These are phyloP conservation scores for Podospora fimiseda DNA, from an alignment of 495 filamentous ascomycete species.

Conservation along the genomic window DNA sequence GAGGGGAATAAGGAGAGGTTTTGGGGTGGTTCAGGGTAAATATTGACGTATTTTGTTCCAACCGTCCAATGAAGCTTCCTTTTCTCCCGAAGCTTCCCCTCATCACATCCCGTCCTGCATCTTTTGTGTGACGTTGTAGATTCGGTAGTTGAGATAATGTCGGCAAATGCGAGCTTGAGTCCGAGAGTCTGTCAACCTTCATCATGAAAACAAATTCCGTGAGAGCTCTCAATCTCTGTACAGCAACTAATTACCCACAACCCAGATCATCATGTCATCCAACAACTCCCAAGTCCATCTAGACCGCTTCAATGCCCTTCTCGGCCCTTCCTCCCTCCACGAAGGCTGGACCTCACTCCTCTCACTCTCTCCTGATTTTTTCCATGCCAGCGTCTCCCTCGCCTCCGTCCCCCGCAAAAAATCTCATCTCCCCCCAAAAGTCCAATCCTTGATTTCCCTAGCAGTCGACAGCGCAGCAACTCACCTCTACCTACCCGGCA, in stretches of 20 bases:
- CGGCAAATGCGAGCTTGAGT: no score
- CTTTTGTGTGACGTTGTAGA: no score
- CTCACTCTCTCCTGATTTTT: slow-evolving; percentile 26
- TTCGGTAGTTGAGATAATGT: not conserved
- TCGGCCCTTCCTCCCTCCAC: slow-evolving; percentile 20
- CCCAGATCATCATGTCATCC: slow-evolving; percentile 6
- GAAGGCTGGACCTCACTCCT: slow-evolving; percentile 27
- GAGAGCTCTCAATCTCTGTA: no score
- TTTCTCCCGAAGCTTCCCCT: no score
- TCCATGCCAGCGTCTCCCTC: slow-evolving; percentile 28
- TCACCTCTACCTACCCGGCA: slow-evolving; percentile 35
- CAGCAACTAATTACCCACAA: not conserved
- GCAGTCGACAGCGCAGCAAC: slow-evolving; percentile 34
- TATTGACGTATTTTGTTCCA: no score
- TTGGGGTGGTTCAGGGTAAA: no score
- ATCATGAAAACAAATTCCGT: no score
- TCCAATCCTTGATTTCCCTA: slow-evolving; percentile 34
- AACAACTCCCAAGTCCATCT: slow-evolving; percentile 9
- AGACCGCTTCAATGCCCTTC: slow-evolving; percentile 12
- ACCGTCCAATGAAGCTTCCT: no score
- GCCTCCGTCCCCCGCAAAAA: slow-evolving; percentile 23
- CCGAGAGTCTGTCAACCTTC: no score
- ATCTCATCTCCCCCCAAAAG: slow-evolving; percentile 31
- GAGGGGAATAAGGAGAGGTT: slow-evolving; percentile 31
- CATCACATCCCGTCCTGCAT: not conserved